A percentile compares a stretch with the other conserved stretches of the same genome.
Evolutionary conservation across 345 rosid genomes (phyloP).

Genomic region (Passiflora organensis): DNA sequence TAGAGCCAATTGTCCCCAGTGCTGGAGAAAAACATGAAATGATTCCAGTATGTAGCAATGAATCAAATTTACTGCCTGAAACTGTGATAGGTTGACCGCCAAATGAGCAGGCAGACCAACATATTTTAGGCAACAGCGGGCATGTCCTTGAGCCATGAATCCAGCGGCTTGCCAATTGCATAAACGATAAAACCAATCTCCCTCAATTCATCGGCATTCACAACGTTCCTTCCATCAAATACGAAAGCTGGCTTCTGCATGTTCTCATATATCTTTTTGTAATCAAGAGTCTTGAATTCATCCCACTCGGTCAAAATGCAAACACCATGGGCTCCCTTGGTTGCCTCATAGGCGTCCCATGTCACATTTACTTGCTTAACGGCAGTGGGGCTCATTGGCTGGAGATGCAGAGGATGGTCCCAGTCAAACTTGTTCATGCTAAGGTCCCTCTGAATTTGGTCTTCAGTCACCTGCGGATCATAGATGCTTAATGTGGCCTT

Average conservation of each 20-base stretch:
- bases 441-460: constrained; percentile 88
- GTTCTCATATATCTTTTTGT: constrained; percentile 56
- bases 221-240: constrained; percentile 78
- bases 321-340: constrained; percentile 76
- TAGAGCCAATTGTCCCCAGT: constrained; percentile 18
- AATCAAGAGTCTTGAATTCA: constrained; percentile 80
- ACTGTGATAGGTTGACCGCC: constrained; percentile 5
- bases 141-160: constrained; percentile 93
- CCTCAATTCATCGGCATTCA: constrained; percentile 54
- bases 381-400: constrained; percentile 80
- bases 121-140: constrained; percentile 67
- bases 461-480: constrained; percentile 82
- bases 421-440: constrained; percentile 87
- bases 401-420: constrained; percentile 93
- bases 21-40: constrained; percentile 25
- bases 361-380: constrained; percentile 71
- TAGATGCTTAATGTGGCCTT: constrained; percentile 81
- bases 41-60: constrained; percentile 18
- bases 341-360: constrained; percentile 77
- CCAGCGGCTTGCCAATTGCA: constrained; percentile 88
- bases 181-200: constrained; percentile 89
- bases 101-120: constrained; percentile 3
- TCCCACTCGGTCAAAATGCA: constrained; percentile 97
- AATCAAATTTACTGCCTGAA: constrained; percentile 20
- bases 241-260: constrained; percentile 95